Evolutionary conservation across 805 yeast genomes (phyloP).

Genomic region (Candida sonorensis): DNA sequence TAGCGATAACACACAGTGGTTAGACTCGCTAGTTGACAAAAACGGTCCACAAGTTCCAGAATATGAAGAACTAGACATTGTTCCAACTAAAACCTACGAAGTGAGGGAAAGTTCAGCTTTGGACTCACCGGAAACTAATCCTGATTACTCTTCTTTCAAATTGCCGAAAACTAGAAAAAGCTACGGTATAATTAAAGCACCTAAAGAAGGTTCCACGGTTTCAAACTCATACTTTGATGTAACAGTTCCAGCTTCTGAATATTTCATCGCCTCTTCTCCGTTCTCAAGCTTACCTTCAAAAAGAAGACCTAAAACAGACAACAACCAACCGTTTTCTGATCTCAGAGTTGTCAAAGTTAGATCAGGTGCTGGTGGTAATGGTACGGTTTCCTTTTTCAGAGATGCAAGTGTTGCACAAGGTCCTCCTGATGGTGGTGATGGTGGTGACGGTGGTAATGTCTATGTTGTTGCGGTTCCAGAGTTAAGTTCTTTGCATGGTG

Average conservation of each 20-base stretch:
- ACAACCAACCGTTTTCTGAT: conserved; percentile 47
- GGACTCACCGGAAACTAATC: conserved; percentile 15
- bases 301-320: conserved; percentile 38
- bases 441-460: conserved; percentile 87
- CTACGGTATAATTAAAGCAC: conserved; percentile 10
- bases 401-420: conserved; percentile 83
- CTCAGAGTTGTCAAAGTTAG: conserved; percentile 55
- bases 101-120: conserved; percentile 12
- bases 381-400: conserved; percentile 76
- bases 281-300: conserved; percentile 29
- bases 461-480: conserved; percentile 77
- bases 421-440: conserved; percentile 99
- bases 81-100: conserved; percentile 16
- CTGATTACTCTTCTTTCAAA: conserved; percentile 6
- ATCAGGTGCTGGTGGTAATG: conserved; percentile 88
- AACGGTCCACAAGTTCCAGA: background rate
- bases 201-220: conserved; percentile 3
- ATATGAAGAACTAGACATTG: conserved; percentile 7
- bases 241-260: conserved; percentile 25
- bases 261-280: conserved; percentile 31
- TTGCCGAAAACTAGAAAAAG: conserved; percentile 6
- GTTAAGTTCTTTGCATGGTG: conserved; percentile 60
- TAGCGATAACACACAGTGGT: conserved; percentile 28
- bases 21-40: conserved; percentile 6
- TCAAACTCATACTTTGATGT: conserved; percentile 20